Evolutionary conservation across 768 basidiomycete genomes (phyloP), one percentile per base, ranked within the genome.

Genomic region (Ramaria sp.): DNA sequence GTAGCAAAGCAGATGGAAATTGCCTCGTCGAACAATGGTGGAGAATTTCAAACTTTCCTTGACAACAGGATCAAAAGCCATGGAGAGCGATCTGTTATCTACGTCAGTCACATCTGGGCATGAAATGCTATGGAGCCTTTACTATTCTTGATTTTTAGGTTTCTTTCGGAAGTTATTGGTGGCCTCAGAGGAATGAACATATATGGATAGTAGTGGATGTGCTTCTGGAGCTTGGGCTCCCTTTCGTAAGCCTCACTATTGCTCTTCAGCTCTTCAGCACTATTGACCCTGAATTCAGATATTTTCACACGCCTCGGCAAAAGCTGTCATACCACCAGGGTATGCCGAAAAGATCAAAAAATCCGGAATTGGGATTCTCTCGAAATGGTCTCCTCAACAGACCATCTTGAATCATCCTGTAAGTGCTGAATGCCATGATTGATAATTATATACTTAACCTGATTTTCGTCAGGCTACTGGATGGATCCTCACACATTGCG

Each of bases 401-500:
- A n/a, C n/a, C n/a, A n/a, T n/a, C n/a, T n/a, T n/a, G n/a, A n/a
- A n/a, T n/a, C n/a, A n/a, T n/a, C 50, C 0, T 68, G 66, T 30
- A 39, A 6, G 15, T 7, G 15, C 13, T 12, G 22, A 15, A 43
- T 39, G 15, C 15, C 24, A 22, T 19, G 20, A 43, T 33, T 19
- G 20, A 38, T 31, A 30, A 13, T 43, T 24, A 2, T 30, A 15
- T 13, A 31, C 5, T 22, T 19, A 10, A 24, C 4, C 11, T 1
- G 12, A 37, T 49, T 39, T 27, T 59, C 51, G n/a, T 37, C 31
- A 68, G 65, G 64, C 58, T 0, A 62, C 61, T 20, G 66, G 64
- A 0, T 68, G 66, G 64, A 62, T 66, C 49, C 37, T 68, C 12
- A 64, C 64, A 0, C 66, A 68, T n/a, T n/a, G n/a, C n/a, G n/a